phyloP scores from a whole-genome alignment of 2,329 filamentous ascomycete species.

The Microascus cirrosus region DNA sequence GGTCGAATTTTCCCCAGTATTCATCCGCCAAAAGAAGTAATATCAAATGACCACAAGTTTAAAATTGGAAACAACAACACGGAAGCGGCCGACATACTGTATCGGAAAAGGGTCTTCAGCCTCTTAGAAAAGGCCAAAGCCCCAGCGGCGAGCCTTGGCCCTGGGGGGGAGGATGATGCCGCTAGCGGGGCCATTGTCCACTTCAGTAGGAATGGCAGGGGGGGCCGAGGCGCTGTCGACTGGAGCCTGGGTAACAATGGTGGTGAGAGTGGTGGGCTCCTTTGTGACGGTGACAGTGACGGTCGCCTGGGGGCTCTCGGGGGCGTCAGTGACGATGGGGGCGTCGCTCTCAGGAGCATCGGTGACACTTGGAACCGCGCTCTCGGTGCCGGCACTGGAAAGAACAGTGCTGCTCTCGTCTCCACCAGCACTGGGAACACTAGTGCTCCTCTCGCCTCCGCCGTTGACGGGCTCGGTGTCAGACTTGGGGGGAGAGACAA shows the following conservation, averaged over 20 bases:
- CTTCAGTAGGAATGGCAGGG: not conserved
- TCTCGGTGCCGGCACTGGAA: not conserved
- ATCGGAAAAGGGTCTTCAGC: not conserved
- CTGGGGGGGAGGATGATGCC: not conserved
- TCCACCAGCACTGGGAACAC: not conserved
- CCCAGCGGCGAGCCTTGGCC: constrained; percentile 12
- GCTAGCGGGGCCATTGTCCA: constrained; percentile 9
- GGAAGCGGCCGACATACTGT: not conserved
- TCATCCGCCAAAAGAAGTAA: not conserved
- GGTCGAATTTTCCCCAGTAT: not conserved
- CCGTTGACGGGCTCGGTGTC: constrained; percentile 10
- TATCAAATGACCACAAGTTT: not conserved
- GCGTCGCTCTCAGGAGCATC: not conserved
- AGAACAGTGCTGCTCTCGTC: not conserved
- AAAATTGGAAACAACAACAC: not conserved
- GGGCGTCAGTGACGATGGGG: constrained; percentile 6
- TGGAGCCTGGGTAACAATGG: constrained; percentile 23
- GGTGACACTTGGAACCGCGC: constrained; percentile 4
- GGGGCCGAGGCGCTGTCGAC: constrained; percentile 5
- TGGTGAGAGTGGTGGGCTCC: constrained; percentile 24
- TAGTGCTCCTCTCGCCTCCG: not conserved
- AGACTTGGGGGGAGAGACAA: constrained; percentile 19
- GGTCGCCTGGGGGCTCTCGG: not conserved
- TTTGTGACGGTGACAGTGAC: constrained; percentile 26
- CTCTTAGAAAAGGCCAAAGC: constrained; percentile 8